Percentiles rank a stretch among this genome's conserved stretches.
These are phyloP conservation scores for Papiliotrema fonsecae DNA, from an alignment of 1,284 basidiomycete genomes.

Conservation along the genomic window DNA sequence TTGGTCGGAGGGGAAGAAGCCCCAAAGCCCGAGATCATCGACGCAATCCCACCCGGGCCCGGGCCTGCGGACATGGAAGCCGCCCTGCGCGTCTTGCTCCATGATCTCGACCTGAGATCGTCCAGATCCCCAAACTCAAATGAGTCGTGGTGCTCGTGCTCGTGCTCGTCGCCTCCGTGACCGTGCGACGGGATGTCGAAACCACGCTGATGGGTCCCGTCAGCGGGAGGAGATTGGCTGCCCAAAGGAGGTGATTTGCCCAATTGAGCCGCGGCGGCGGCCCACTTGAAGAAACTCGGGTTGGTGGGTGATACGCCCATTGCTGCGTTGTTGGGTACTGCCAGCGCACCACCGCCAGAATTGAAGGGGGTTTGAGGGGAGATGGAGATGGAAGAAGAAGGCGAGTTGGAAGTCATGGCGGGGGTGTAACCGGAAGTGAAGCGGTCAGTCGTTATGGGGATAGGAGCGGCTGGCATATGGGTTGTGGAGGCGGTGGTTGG, in stretches of 20 bases:
- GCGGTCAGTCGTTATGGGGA: background rate
- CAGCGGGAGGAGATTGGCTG: no score
- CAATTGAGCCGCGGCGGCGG: slow-evolving; percentile 8
- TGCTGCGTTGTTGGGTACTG: slow-evolving; percentile 6
- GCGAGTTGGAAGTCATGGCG: slow-evolving; percentile 8
- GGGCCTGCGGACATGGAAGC: slow-evolving; percentile 19
- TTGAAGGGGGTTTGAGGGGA: slow-evolving; percentile 32
- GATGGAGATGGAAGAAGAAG: slow-evolving; percentile 18
- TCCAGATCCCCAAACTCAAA: slow-evolving; percentile 39
- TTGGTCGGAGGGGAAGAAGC: slow-evolving; percentile 1
- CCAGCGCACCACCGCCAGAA: slow-evolving; percentile 4
- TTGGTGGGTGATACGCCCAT: slow-evolving; percentile 7
- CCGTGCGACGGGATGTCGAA: slow-evolving; percentile 2
- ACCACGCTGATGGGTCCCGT: background rate
- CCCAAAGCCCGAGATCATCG: slow-evolving; percentile 20
- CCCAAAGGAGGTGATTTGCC: slow-evolving; percentile 7
- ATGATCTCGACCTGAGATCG: slow-evolving; percentile 25
- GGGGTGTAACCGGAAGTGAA: slow-evolving; percentile 1
- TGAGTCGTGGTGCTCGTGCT: slow-evolving; percentile 29
- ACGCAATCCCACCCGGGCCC: slow-evolving; percentile 13
- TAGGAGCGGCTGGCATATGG: no score
- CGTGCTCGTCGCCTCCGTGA: slow-evolving; percentile 19
- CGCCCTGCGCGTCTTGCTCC: slow-evolving; percentile 29
- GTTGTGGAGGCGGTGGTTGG: no score
- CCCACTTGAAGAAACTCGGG: slow-evolving; percentile 12